phyloP scores from a whole-genome alignment of 2,329 filamentous ascomycete species.

The Penicillium sp. region DNA sequence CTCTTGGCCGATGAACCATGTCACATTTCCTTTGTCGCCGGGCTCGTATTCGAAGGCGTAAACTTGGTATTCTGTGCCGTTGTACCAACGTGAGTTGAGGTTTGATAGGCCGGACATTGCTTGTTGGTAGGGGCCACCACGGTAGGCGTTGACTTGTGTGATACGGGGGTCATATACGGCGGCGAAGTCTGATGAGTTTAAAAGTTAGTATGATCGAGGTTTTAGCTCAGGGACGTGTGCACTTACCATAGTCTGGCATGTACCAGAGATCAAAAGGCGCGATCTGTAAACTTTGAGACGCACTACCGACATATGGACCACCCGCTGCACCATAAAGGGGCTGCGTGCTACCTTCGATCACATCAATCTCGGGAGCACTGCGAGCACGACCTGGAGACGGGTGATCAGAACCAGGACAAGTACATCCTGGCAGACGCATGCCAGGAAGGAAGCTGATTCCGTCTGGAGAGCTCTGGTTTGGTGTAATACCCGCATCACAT shows the following conservation, averaged over 20 bases:
- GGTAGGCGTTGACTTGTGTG: constrained; percentile 60
- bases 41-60: constrained; percentile 66
- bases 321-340: constrained; percentile 46
- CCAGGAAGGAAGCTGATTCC: constrained; percentile 68
- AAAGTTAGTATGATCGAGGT: neutral
- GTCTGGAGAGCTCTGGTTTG: constrained; percentile 68
- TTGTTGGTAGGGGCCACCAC: constrained; percentile 63
- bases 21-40: constrained; percentile 60
- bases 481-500: constrained; percentile 70
- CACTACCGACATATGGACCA: constrained; percentile 57
- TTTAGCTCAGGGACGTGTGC: neutral
- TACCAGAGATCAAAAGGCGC: constrained; percentile 72
- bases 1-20: constrained; percentile 67
- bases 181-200: constrained; percentile 52
- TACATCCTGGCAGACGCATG: constrained; percentile 69
- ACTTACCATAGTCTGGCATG: constrained; percentile 58
- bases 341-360: constrained; percentile 65
- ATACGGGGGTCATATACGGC: constrained; percentile 63
- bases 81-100: constrained; percentile 67
- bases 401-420: constrained; percentile 64
- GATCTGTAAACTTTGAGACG: constrained; percentile 66
- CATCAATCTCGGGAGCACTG: constrained; percentile 71
- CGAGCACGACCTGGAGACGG: constrained; percentile 65
- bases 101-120: constrained; percentile 62
- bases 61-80: constrained; percentile 62